Conservation (phyloP, 2,329 filamentous ascomycete species). For the Ophiocordyceps robertsii region DNA sequence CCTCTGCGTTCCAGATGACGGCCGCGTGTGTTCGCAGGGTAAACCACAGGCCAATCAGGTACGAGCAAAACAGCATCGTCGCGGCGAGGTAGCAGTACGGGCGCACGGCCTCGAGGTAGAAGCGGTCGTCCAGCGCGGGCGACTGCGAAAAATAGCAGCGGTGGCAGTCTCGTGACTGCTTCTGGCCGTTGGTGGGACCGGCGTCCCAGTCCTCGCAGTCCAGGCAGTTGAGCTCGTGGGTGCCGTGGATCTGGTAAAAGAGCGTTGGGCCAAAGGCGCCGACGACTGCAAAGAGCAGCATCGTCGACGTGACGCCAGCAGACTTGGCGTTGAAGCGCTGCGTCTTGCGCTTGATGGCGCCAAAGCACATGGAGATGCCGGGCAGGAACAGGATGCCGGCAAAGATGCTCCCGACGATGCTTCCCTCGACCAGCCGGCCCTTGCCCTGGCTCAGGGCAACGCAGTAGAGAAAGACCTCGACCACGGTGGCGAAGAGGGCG, state of each 20-base stretch:
- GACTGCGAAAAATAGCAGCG: constrained; percentile 89
- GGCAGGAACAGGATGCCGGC: constrained; percentile 91
- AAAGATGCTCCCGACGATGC: constrained; percentile 95
- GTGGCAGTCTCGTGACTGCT: constrained; percentile 59
- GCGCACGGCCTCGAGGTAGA: constrained; percentile 80
- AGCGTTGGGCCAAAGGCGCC: constrained; percentile 90
- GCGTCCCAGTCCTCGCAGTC: constrained; percentile 37
- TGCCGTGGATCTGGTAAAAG: constrained; percentile 98
- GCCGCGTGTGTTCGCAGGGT: constrained; percentile 91
- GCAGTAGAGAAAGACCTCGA: constrained; percentile 96
- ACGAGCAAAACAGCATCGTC: constrained; percentile 75
- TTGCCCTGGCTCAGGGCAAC: constrained; percentile 89
- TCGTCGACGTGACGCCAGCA: constrained; percentile 91
- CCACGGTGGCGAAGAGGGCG: constrained; percentile 93
- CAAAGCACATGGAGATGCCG: constrained; percentile 96
- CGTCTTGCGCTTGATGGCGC: constrained; percentile 93
- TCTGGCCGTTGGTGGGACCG: constrained; percentile 16
- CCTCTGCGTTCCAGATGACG: constrained; percentile 86
- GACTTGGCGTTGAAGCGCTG: constrained; percentile 96
- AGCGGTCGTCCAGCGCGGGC: constrained; percentile 71
- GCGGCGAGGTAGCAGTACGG: constrained; percentile 90
- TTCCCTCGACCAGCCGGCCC: constrained; percentile 83
- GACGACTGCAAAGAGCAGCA: constrained; percentile 92
- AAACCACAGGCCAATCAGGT: constrained; percentile 88
- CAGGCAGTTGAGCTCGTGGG: constrained; percentile 83